Evolutionary conservation across 1,139 yeast genomes (phyloP).

Genomic region (Chernovozyma aurita): DNA sequence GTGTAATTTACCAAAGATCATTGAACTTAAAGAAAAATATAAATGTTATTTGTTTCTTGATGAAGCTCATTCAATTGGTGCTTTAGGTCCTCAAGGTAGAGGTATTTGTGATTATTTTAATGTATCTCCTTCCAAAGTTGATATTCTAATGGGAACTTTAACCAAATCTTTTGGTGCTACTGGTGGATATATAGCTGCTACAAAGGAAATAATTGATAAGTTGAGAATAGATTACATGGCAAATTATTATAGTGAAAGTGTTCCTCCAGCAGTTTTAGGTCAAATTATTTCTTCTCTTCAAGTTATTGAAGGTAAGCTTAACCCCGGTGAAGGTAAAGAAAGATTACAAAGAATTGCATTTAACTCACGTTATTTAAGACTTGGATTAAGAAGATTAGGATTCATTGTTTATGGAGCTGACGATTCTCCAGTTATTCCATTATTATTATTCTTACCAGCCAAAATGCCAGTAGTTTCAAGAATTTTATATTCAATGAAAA

Average conservation of each 20-base stretch:
- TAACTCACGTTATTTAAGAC: slow-evolving; percentile 86
- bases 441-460: slow-evolving; percentile 81
- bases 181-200: slow-evolving; percentile 91
- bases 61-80: slow-evolving; percentile 98
- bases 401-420: slow-evolving; percentile 93
- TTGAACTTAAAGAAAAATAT: slow-evolving; percentile 77
- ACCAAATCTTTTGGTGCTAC: slow-evolving; percentile 98
- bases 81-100: slow-evolving; percentile 88
- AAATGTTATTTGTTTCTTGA: slow-evolving; percentile 89
- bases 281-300: slow-evolving; percentile 81
- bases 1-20: slow-evolving; percentile 75
- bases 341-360: slow-evolving; percentile 91
- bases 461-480: slow-evolving; percentile 93
- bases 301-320: slow-evolving; percentile 73
- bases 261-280: slow-evolving; percentile 85
- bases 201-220: slow-evolving; percentile 62
- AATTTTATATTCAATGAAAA: slow-evolving; percentile 68
- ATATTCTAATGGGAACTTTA: slow-evolving; percentile 93
- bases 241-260: slow-evolving; percentile 75
- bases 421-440: slow-evolving; percentile 93
- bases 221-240: slow-evolving; percentile 72
- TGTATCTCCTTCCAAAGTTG: slow-evolving; percentile 70
- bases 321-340: slow-evolving; percentile 91
- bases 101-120: slow-evolving; percentile 95
- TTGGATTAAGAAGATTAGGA: slow-evolving; percentile 88